Conservation (phyloP, 163 green algal species). For the Scenedesmus sp. region DNA sequence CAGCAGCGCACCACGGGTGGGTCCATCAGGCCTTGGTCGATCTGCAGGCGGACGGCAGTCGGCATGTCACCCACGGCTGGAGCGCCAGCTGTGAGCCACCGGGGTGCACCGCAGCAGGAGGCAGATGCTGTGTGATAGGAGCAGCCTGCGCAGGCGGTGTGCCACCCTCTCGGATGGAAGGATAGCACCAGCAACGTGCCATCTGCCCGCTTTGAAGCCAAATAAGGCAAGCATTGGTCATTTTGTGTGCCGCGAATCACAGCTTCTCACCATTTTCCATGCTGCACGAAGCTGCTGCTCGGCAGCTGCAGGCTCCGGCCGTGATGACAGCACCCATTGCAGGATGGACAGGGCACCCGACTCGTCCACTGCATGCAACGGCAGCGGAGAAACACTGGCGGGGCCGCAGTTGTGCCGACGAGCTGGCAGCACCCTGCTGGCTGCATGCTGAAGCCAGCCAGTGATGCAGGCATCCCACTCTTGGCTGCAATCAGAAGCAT, state of each 20-base stretch:
- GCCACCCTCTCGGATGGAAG: background rate
- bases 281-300: conserved; percentile 56
- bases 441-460: background rate
- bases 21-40: conserved; percentile 46
- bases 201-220: no score
- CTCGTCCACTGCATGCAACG: conserved; percentile 58
- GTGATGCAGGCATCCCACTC: background rate
- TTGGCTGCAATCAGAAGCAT: no score
- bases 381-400: background rate
- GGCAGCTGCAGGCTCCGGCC: conserved; percentile 30
- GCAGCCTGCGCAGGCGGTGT: background rate
- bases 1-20: conserved; percentile 32
- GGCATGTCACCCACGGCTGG: background rate
- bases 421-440: background rate
- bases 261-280: conserved; percentile 40
- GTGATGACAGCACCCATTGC: conserved; percentile 54
- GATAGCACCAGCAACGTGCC: background rate
- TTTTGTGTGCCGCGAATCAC: no score
- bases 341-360: conserved; percentile 63
- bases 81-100: background rate
- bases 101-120: no score
- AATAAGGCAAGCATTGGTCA: no score
- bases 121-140: no score
- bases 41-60: background rate
- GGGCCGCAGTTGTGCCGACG: no score